Conservation (phyloP, 2,329 filamentous ascomycete genomes). For the Colletotrichum sp. region DNA sequence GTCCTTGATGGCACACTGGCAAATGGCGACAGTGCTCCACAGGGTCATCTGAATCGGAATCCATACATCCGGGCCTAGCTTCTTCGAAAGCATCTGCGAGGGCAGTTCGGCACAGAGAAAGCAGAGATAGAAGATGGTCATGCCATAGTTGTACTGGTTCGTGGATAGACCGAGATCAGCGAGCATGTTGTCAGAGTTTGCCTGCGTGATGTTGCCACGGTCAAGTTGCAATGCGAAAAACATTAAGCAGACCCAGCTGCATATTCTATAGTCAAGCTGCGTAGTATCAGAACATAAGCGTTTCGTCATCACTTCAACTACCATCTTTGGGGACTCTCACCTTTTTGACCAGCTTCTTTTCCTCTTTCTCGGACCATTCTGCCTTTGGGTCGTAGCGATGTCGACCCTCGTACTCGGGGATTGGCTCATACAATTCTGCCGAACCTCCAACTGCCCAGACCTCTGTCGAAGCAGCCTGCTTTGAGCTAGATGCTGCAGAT, state of each 20-base stretch:
- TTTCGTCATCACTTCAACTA: not conserved
- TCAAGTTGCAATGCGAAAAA: conserved; percentile 41
- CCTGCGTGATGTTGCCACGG: conserved; percentile 39
- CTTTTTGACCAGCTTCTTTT: conserved; percentile 58
- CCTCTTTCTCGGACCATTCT: conserved; percentile 62
- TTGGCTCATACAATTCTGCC: conserved; percentile 47
- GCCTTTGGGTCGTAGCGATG: conserved; percentile 64
- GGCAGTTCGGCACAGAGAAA: conserved; percentile 60
- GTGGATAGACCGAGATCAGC: conserved; percentile 34
- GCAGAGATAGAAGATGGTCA: conserved; percentile 52
- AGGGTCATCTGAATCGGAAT: conserved; percentile 49
- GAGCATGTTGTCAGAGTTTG: conserved; percentile 38
- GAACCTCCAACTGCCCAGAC: conserved; percentile 10
- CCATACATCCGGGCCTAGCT: conserved; percentile 53
- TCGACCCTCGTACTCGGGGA: conserved; percentile 59
- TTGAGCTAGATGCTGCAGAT: not conserved
- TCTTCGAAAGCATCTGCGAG: conserved; percentile 55
- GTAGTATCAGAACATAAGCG: not conserved
- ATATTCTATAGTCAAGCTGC: conserved; percentile 34
- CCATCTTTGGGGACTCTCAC: conserved; percentile 34
- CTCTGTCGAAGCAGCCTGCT: not conserved
- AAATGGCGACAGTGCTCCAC: conserved; percentile 38
- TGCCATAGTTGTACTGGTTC: conserved; percentile 51
- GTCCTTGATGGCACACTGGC: conserved; percentile 33
- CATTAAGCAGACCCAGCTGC: conserved; percentile 35